phyloP scores from a whole-genome alignment of 345 rosid species.

The Pelargonium nanum region DNA sequence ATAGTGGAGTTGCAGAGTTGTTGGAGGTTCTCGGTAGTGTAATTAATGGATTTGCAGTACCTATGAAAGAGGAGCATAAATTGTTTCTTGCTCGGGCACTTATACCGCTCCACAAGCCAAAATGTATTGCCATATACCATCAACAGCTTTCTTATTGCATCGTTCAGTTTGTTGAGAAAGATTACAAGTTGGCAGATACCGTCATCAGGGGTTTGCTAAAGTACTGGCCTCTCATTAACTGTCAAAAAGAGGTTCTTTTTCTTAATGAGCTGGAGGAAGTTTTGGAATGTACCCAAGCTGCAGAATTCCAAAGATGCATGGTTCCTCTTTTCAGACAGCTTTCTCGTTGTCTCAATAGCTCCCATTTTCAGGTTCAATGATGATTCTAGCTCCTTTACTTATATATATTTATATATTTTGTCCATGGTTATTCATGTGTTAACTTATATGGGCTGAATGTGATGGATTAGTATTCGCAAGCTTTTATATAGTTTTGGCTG shows the following conservation, averaged over 20 bases:
- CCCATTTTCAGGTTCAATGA: slow-evolving; percentile 35
- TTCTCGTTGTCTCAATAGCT: slow-evolving; percentile 34
- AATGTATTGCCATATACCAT: slow-evolving; percentile 25
- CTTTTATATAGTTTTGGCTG: no score
- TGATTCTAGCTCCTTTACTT: slow-evolving; percentile 1
- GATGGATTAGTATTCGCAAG: no score
- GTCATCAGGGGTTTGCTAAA: slow-evolving; percentile 35
- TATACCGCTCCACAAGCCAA: slow-evolving; percentile 38
- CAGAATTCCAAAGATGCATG: slow-evolving; percentile 30
- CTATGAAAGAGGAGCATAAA: slow-evolving; percentile 42
- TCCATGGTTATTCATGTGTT: neutral
- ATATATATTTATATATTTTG: neutral
- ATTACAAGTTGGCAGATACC: slow-evolving; percentile 32
- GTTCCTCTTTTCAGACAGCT: slow-evolving; percentile 38
- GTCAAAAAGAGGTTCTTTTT: slow-evolving; percentile 39
- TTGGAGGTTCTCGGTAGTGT: slow-evolving; percentile 39
- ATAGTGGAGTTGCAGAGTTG: slow-evolving; percentile 36
- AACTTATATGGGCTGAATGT: no score
- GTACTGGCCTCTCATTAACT: slow-evolving; percentile 42
- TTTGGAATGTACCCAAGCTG: slow-evolving; percentile 25
- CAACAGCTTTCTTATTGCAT: slow-evolving; percentile 37
- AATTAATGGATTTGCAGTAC: slow-evolving; percentile 33
- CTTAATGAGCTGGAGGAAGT: slow-evolving; percentile 40
- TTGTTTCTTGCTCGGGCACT: slow-evolving; percentile 34
- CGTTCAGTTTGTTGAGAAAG: slow-evolving; percentile 36